Percentiles rank a stretch among this genome's conserved stretches.
Evolutionary conservation across 1,284 basidiomycete genomes (phyloP).

Genomic region (Ceratobasidium sp.): DNA sequence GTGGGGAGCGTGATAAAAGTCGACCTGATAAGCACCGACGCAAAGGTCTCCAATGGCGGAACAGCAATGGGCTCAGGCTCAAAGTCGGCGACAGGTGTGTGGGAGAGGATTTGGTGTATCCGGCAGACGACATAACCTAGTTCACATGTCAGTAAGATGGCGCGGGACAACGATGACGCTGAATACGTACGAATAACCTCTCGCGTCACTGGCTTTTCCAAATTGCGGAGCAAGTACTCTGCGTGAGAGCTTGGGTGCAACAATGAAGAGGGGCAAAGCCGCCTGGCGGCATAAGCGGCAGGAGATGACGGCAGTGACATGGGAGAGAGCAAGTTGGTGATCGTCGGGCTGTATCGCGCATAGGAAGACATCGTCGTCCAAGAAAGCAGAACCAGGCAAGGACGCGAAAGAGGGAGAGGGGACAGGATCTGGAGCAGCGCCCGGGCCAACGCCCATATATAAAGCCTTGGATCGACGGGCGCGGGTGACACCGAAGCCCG

Average conservation of each 20-base stretch:
- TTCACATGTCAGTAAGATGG: neutral
- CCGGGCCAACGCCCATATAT: slow-evolving; percentile 25
- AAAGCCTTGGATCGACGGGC: slow-evolving; percentile 33
- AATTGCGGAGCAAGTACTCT: slow-evolving; percentile 36
- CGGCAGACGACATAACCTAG: slow-evolving; percentile 38
- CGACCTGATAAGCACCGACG: slow-evolving; percentile 35
- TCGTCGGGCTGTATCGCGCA: slow-evolving; percentile 10
- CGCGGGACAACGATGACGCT: neutral
- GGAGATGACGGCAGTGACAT: slow-evolving; percentile 39
- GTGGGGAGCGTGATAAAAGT: slow-evolving; percentile 43
- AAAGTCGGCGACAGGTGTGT: slow-evolving; percentile 36
- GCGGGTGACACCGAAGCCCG: slow-evolving; percentile 40
- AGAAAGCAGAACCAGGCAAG: neutral
- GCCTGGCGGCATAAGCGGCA: slow-evolving; percentile 22
- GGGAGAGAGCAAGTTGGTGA: slow-evolving; percentile 27
- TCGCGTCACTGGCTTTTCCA: slow-evolving; percentile 38
- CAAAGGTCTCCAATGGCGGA: slow-evolving; percentile 34
- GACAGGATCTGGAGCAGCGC: neutral
- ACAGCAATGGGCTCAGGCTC: slow-evolving; percentile 27
- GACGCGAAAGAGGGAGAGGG: neutral
- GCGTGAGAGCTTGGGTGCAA: slow-evolving; percentile 40
- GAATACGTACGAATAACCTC: slow-evolving; percentile 37
- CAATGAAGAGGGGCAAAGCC: slow-evolving; percentile 41
- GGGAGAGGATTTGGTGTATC: slow-evolving; percentile 39
- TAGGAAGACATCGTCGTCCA: neutral